These are phyloP conservation scores for Leccinum subtestaceum DNA, from an alignment of 768 basidiomycete species.

Conservation along the genomic window DNA sequence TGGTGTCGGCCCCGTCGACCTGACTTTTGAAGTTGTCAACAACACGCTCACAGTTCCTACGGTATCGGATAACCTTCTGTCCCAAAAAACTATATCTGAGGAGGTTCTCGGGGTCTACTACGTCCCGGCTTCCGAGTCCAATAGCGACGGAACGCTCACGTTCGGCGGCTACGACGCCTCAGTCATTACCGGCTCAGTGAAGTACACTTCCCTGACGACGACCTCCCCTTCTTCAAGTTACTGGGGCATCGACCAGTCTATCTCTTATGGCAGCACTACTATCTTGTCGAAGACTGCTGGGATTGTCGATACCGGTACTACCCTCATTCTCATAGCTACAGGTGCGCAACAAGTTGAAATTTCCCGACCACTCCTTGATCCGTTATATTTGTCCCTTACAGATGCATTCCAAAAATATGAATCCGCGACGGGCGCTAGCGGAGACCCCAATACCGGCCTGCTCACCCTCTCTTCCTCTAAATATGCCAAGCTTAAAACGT, in stretches of 20 bases:
- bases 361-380: neutral
- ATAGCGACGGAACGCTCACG: slow-evolving; percentile 22
- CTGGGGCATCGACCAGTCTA: slow-evolving; percentile 31
- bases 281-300: slow-evolving; percentile 15
- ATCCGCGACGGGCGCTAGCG: slow-evolving; percentile 24
- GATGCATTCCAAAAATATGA: slow-evolving; percentile 29
- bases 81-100: slow-evolving; percentile 25
- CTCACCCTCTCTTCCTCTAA: slow-evolving; percentile 27
- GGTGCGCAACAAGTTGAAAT: slow-evolving; percentile 4
- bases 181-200: slow-evolving; percentile 9
- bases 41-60: slow-evolving; percentile 26
- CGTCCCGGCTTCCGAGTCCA: slow-evolving; percentile 20
- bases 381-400: slow-evolving; percentile 11
- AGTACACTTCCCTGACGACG: slow-evolving; percentile 24
- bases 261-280: neutral
- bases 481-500: slow-evolving; percentile 21
- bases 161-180: slow-evolving; percentile 25
- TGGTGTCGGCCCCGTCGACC: slow-evolving; percentile 33
- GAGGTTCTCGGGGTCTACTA: slow-evolving; percentile 33
- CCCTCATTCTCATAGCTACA: slow-evolving; percentile 29
- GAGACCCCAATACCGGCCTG: slow-evolving; percentile 30
- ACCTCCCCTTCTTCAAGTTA: slow-evolving; percentile 23
- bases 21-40: slow-evolving; percentile 28
- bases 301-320: slow-evolving; percentile 25
- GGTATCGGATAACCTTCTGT: slow-evolving; percentile 34